These are phyloP conservation scores for Zygotorulaspora danielsina DNA, from an alignment of 805 yeast species.

Conservation along the genomic window DNA sequence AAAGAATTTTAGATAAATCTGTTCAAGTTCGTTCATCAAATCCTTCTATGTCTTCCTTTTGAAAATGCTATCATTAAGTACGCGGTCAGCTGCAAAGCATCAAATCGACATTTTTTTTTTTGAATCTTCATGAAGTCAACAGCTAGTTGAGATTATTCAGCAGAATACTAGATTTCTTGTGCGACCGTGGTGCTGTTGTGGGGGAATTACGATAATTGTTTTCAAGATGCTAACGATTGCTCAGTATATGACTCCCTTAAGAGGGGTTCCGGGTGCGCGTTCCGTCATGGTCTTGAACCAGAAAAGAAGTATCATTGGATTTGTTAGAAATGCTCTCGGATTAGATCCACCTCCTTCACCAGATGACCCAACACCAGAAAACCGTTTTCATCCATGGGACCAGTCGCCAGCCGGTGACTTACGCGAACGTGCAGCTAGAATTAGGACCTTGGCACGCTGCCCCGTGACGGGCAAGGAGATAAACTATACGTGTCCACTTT, in stretches of 20 bases:
- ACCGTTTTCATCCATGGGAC: constrained; percentile 85
- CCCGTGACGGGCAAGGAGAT: constrained; percentile 83
- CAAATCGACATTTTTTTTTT: no score
- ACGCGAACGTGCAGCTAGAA: constrained; percentile 86
- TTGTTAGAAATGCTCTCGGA: constrained; percentile 47
- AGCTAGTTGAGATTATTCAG: no score
- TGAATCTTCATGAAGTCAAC: no score
- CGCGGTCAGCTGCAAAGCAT: no score
- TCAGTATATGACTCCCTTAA: constrained; percentile 2
- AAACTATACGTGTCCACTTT: constrained; percentile 80
- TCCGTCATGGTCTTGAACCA: constrained; percentile 7
- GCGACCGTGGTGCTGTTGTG: background rate
- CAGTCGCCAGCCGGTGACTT: constrained; percentile 84
- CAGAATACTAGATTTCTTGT: no score
- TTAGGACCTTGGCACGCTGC: constrained; percentile 80
- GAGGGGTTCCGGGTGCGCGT: constrained; percentile 4
- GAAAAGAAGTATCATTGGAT: constrained; percentile 35
- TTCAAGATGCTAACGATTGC: constrained; percentile 4
- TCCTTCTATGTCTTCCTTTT: no score
- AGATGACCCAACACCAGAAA: constrained; percentile 64
- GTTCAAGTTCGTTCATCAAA: no score
- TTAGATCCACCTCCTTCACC: constrained; percentile 62
- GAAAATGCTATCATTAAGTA: no score
- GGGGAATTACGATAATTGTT: background rate
- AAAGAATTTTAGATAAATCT: no score